These are phyloP conservation scores for Posidonia australis DNA, from an alignment of 106 monocot genomes.

Conservation along the genomic window DNA sequence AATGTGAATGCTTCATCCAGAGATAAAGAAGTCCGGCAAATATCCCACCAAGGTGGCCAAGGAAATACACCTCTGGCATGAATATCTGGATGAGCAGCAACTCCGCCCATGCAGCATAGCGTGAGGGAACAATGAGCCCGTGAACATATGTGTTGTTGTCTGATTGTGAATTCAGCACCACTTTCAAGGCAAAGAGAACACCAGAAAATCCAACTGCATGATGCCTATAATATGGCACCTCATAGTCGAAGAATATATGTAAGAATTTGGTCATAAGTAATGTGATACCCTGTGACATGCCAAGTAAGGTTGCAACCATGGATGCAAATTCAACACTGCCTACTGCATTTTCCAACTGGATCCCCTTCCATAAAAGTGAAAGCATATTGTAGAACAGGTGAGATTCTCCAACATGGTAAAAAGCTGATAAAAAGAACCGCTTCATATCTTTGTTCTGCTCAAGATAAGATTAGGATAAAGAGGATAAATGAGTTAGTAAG, in stretches of 20 bases:
- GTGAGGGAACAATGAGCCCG: constrained; percentile 57
- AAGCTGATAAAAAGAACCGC: constrained; percentile 84
- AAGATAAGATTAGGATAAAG: not conserved
- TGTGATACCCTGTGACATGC: constrained; percentile 80
- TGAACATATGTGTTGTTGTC: constrained; percentile 42
- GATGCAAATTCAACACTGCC: constrained; percentile 69
- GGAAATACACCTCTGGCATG: constrained; percentile 66
- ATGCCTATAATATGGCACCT: constrained; percentile 54
- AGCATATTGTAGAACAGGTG: constrained; percentile 98
- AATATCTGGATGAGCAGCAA: constrained; percentile 76
- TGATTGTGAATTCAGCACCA: constrained; percentile 57
- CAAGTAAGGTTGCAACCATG: constrained; percentile 67
- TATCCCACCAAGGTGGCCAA: constrained; percentile 88
- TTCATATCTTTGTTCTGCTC: constrained; percentile 67
- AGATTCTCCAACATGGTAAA: constrained; percentile 76
- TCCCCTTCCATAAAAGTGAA: constrained; percentile 94
- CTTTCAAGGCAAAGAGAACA: constrained; percentile 83
- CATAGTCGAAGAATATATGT: constrained; percentile 54
- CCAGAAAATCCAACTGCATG: constrained; percentile 83
- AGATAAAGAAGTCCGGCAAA: constrained; percentile 83
- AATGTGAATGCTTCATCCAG: constrained; percentile 21
- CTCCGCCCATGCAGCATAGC: constrained; percentile 85
- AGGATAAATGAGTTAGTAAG: too few relatives aligned
- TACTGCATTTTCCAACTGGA: constrained; percentile 79
- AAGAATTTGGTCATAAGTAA: constrained; percentile 58